Evolutionary conservation across 352 stramenopile genomes (phyloP).

Genomic region (Phytophthora cajani): DNA sequence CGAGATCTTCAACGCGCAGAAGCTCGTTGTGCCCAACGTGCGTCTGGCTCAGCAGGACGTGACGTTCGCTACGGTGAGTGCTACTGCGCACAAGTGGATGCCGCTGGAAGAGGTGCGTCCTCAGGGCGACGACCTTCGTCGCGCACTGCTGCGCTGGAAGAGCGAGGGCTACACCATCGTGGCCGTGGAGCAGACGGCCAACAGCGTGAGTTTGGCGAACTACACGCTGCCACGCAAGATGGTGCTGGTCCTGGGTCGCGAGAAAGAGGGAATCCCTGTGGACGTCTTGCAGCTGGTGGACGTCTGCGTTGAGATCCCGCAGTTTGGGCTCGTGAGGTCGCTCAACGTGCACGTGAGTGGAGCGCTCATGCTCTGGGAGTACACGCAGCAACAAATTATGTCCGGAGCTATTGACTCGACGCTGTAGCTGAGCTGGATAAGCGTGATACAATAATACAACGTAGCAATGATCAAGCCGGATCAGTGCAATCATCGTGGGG

Average conservation of each 20-base stretch:
- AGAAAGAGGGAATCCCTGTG: conserved; percentile 97
- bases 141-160: conserved; percentile 72
- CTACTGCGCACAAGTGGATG: conserved; percentile 96
- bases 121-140: conserved; percentile 43
- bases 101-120: conserved; percentile 90
- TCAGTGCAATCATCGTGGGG: not conserved
- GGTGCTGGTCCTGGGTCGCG: conserved; percentile 95
- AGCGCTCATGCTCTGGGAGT: conserved; percentile 96
- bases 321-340: conserved; percentile 96
- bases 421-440: conserved; percentile 11
- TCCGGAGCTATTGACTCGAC: conserved; percentile 29
- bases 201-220: conserved; percentile 84
- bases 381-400: conserved; percentile 91
- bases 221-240: conserved; percentile 91
- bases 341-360: conserved; percentile 98
- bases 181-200: conserved; percentile 95
- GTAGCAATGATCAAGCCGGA: too few species aligned
- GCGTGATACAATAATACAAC: not conserved
- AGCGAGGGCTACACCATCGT: conserved; percentile 92
- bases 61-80: conserved; percentile 91
- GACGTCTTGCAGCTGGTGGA: conserved; percentile 96
- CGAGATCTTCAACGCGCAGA: conserved; percentile 95
- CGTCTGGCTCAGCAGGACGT: conserved; percentile 82
- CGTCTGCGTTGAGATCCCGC: conserved; percentile 97
- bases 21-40: conserved; percentile 90